Evolutionary conservation across 805 yeast species (phyloP).

Genomic region (Wickerhamiella hasegawae): DNA sequence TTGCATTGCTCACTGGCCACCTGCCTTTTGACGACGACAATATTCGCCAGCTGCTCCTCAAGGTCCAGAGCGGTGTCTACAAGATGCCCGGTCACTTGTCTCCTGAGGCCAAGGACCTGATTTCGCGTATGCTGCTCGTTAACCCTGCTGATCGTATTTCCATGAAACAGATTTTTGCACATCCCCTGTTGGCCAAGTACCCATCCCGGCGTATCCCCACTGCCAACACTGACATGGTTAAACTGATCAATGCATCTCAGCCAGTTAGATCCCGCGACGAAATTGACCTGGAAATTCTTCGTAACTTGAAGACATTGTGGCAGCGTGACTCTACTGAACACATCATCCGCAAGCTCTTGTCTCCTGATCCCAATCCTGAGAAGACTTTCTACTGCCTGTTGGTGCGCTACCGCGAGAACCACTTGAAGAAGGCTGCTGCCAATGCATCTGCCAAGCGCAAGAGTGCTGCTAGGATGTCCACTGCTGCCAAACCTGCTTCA

Average conservation of each 20-base stretch:
- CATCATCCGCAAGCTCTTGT: constrained; percentile 36
- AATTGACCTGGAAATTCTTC: constrained; percentile 58
- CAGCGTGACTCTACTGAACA: constrained; percentile 51
- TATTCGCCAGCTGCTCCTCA: constrained; percentile 67
- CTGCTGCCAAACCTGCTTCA: not conserved
- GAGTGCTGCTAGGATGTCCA: not conserved
- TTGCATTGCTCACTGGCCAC: constrained; percentile 87
- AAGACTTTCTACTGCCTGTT: constrained; percentile 67
- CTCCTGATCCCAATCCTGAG: constrained; percentile 50
- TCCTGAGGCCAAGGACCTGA: constrained; percentile 73
- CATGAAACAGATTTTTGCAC: constrained; percentile 58
- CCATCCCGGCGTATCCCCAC: constrained; percentile 15
- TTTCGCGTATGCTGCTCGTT: constrained; percentile 63
- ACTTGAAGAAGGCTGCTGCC: constrained; percentile 13
- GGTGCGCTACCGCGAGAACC: constrained; percentile 59
- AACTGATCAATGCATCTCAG: constrained; percentile 15
- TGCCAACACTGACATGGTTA: constrained; percentile 10
- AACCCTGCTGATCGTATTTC: constrained; percentile 69
- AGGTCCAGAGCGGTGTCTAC: constrained; percentile 82
- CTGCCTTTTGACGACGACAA: constrained; percentile 95
- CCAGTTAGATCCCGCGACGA: constrained; percentile 27
- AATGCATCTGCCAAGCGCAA: not conserved
- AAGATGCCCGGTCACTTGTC: constrained; percentile 70
- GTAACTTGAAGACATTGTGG: constrained; percentile 63
- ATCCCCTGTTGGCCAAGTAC: constrained; percentile 70